Conservation (phyloP, 2,329 filamentous ascomycete species). For the Phoma herbarum region DNA sequence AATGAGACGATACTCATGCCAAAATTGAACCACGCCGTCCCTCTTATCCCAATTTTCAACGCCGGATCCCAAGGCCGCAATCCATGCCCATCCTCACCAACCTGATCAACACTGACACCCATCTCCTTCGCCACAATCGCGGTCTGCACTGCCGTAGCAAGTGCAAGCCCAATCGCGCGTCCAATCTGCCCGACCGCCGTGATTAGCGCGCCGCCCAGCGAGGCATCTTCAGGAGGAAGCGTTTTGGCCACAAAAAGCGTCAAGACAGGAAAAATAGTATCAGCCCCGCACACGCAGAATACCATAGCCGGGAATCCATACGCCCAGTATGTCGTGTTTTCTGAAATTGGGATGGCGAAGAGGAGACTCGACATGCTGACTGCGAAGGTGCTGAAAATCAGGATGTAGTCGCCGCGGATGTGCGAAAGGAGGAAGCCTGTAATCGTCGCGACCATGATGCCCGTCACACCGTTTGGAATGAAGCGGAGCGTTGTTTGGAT, state of each 20-base stretch:
- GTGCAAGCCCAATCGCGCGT: slow-evolving; percentile 70
- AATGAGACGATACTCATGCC: slow-evolving; percentile 48
- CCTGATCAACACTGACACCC: slow-evolving; percentile 38
- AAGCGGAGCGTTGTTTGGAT: slow-evolving; percentile 75
- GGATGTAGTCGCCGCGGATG: slow-evolving; percentile 66
- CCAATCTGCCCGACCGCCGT: slow-evolving; percentile 73
- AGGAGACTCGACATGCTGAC: slow-evolving; percentile 66
- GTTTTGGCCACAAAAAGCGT: slow-evolving; percentile 72
- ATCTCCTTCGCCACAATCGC: slow-evolving; percentile 55
- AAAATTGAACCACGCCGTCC: slow-evolving; percentile 54
- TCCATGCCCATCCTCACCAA: slow-evolving; percentile 35
- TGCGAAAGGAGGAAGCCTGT: slow-evolving; percentile 55
- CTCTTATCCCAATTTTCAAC: slow-evolving; percentile 51
- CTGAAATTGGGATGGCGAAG: slow-evolving; percentile 70
- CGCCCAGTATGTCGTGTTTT: slow-evolving; percentile 70
- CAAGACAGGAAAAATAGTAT: slow-evolving; percentile 71
- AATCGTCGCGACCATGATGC: slow-evolving; percentile 65
- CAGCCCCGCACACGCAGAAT: slow-evolving; percentile 70
- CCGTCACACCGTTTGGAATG: slow-evolving; percentile 70
- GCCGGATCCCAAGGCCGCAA: slow-evolving; percentile 36
- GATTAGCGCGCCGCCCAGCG: slow-evolving; percentile 72
- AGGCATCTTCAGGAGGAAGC: slow-evolving; percentile 70
- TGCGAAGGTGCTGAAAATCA: slow-evolving; percentile 66
- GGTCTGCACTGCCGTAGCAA: slow-evolving; percentile 71
- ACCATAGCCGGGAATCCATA: slow-evolving; percentile 73